These are phyloP conservation scores for Gossypium mustelinum DNA, from an alignment of 345 rosid genomes.

Conservation along the genomic window DNA sequence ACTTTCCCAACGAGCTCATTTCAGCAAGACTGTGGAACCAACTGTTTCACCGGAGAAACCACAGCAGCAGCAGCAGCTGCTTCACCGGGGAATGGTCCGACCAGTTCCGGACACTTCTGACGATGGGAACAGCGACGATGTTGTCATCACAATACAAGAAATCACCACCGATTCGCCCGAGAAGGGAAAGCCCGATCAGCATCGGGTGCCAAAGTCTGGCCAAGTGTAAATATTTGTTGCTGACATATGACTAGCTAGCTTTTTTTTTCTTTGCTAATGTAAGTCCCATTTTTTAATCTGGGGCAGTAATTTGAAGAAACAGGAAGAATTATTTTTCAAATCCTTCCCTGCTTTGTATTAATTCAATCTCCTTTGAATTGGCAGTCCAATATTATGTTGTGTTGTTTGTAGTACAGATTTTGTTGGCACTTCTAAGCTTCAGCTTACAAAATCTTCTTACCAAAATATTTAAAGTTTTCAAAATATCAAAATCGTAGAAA, in stretches of 20 bases:
- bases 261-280: neutral
- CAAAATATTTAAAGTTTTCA: too few species aligned
- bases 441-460: too few species aligned
- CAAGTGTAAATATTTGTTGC: slow-evolving; percentile 8
- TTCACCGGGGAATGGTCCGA: slow-evolving; percentile 52
- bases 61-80: slow-evolving; percentile 47
- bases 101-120: slow-evolving; percentile 38
- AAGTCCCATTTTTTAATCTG: neutral
- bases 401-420: neutral
- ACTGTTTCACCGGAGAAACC: slow-evolving; percentile 39
- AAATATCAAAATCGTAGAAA: too few species aligned
- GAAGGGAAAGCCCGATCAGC: slow-evolving; percentile 12
- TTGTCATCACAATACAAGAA: slow-evolving; percentile 37
- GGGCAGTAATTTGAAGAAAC: neutral
- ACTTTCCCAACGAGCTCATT: slow-evolving; percentile 49
- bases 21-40: slow-evolving; percentile 40
- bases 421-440: too few species aligned
- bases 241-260: neutral
- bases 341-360: neutral
- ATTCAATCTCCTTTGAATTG: neutral
- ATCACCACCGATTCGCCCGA: slow-evolving; percentile 23
- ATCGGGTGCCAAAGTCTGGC: neutral
- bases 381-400: neutral
- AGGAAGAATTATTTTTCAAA: slow-evolving; percentile 13
- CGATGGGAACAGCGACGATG: slow-evolving; percentile 24